Evolutionary conservation across 345 rosid genomes (phyloP), one percentile per base, ranked within the genome.

Genomic region (Heritiera littoralis): DNA sequence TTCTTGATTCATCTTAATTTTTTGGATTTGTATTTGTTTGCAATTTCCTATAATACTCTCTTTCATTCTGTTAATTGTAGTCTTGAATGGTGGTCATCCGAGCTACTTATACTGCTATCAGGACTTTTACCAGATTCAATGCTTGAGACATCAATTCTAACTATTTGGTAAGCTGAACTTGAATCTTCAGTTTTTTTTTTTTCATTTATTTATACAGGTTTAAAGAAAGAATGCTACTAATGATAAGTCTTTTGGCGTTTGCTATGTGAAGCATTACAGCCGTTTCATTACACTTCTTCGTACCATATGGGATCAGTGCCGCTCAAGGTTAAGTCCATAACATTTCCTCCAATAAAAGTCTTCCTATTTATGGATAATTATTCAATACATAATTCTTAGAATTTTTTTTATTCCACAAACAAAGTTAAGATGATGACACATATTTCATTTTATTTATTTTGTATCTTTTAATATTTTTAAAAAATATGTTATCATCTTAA

Each of bases 41-140:
- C 35, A 20, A 30, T 20, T 65, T 28, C 67, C 9, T 68, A 12
- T 38, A 8, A 8, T 32, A 38, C 3, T 66, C 63, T 13, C 6
- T 74, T 28, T 7, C 4, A 2, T 77, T 75, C 3, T n/a, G 52
- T 71, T 71, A 32, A 43, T 63, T 77, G 18, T 77, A 91, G 92
- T 82, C 80, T 91, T 9, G 89, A 89, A 67, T 85, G 91, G 89
- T 89, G 91, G 92, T 78, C 88, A 0, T 87, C 72, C 75, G 92
- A 91, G 84, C 43, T 86, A 38, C 76, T 91, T 55, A 43, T 85
- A 73, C 66, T 91, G n/a, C 61, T 89, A 11, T 84, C 89, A 15
- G 95, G 89, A 15, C 79, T 85, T 66, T 80, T 88, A 66, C 89
- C 92, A 0, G 76, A 91, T 80, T 76, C 90, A 11, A 84, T 81